Conservation (phyloP, 495 filamentous ascomycete species). For the Corynascus novoguineensis region DNA sequence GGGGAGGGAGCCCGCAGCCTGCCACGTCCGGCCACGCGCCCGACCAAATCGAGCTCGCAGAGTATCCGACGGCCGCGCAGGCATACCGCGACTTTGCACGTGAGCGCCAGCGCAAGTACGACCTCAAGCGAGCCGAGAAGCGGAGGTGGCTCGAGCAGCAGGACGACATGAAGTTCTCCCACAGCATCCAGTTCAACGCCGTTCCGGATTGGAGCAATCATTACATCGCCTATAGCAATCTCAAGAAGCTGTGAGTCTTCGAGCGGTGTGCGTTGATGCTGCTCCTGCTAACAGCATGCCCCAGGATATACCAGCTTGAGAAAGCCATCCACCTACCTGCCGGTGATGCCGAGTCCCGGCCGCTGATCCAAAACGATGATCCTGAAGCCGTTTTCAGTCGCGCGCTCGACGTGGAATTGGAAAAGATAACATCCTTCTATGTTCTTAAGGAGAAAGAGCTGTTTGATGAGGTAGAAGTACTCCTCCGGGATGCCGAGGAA, state of each 20-base stretch:
- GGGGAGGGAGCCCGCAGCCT: constrained; percentile 37
- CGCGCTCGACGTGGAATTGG: constrained; percentile 80
- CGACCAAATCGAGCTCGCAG: constrained; percentile 37
- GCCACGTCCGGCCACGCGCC: constrained; percentile 1
- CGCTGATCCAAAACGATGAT: constrained; percentile 65
- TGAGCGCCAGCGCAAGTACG: constrained; percentile 21
- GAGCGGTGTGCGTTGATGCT: not conserved
- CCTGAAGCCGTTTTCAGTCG: constrained; percentile 72
- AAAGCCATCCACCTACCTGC: constrained; percentile 58
- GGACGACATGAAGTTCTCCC: constrained; percentile 98
- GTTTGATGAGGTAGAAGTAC: constrained; percentile 67
- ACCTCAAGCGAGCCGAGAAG: constrained; percentile 44
- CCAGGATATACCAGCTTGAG: constrained; percentile 88
- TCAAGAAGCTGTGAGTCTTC: constrained; percentile 85
- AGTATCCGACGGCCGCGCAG: constrained; percentile 20
- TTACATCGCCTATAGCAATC: constrained; percentile 96
- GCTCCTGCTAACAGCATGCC: constrained; percentile 1
- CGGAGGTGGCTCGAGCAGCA: constrained; percentile 52
- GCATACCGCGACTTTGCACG: constrained; percentile 1
- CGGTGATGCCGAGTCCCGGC: constrained; percentile 74
- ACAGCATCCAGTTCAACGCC: constrained; percentile 98
- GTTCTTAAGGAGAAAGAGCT: constrained; percentile 80
- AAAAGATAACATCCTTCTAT: constrained; percentile 91
- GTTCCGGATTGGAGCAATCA: constrained; percentile 98
- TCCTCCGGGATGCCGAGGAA: constrained; percentile 67